Evolutionary conservation across 331 rosid species (phyloP), one percentile per base, ranked within the genome.

Genomic region (Rosa hybrid): DNA sequence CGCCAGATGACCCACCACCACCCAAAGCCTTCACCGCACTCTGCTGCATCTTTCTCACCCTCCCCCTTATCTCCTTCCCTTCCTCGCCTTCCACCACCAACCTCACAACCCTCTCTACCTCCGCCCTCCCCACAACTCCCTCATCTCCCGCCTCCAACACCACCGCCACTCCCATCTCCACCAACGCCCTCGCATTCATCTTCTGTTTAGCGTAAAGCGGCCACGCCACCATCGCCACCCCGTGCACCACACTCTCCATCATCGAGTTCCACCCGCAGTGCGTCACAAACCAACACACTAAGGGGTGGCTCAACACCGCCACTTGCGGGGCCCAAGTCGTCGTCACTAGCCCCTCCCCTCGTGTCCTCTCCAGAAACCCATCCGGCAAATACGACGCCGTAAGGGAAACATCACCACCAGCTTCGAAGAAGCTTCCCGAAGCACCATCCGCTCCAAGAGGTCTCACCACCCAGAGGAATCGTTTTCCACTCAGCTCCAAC

Each of bases 241-340:
- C 69, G 0, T 75, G 53, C 12, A 21, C 51, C 46, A 75, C 14
- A 9, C 78, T 57, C 41, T 75, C 69, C 69, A 75, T 21, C 69
- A 75, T 70, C 10, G 78, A 75, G 46, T 75, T 75, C 78, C 70
- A 75, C 34, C 69, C 78, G 5, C 78, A 75, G 41, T 75, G 69
- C 5, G 42, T 75, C 69, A 75, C 69, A 42, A 57, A 75, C 42
- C 70, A 56, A 3, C 54, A 46, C 21, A 75, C 70, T 1, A 42
- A 41, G 8, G 16, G 5, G 17, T 57, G 69, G 5, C 44, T 56
- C 13, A 75, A 39, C 38, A 75, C 56, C 4, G 42, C 14, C 8
- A 75, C 42, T 16, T 75, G 78, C 2, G 78, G 78, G 41, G 23
- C 78, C 78, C 78, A 75, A 10, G 69, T 11, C 2, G 12, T 3